phyloP scores from a whole-genome alignment of 2,329 filamentous ascomycete species.

The Fusarium piperis region DNA sequence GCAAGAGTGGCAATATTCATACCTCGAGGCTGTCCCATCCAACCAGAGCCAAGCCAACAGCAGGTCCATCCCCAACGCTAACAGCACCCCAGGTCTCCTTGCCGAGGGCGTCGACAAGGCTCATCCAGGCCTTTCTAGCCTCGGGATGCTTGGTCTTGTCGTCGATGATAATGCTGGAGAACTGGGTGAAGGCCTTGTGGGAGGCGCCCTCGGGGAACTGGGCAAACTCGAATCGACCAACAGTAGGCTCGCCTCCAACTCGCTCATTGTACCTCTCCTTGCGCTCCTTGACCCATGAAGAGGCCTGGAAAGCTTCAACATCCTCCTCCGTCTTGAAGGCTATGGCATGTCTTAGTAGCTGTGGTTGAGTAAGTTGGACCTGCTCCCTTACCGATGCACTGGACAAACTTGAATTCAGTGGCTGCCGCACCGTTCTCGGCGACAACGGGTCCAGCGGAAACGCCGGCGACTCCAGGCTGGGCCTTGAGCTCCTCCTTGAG shows the following conservation, averaged over 20 bases:
- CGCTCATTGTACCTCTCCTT: slow-evolving; percentile 2
- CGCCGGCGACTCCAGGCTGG: slow-evolving; percentile 15
- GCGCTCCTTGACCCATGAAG: slow-evolving; percentile 8
- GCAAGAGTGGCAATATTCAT: neutral
- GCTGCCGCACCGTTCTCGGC: slow-evolving; percentile 4
- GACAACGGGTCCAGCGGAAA: slow-evolving; percentile 5
- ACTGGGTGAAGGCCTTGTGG: slow-evolving; percentile 7
- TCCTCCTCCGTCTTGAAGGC: slow-evolving; percentile 21
- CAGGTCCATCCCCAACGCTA: slow-evolving; percentile 4
- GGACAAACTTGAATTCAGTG: slow-evolving; percentile 17
- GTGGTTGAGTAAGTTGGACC: neutral
- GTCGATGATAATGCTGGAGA: slow-evolving; percentile 9
- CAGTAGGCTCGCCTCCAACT: neutral
- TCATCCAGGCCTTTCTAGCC: slow-evolving; percentile 2
- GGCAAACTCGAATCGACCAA: slow-evolving; percentile 11
- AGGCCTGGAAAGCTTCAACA: neutral
- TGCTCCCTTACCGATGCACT: neutral
- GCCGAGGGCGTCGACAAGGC: neutral
- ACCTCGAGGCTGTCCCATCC: slow-evolving; percentile 23
- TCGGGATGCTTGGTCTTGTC: slow-evolving; percentile 3
- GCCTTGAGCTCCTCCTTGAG: slow-evolving; percentile 11
- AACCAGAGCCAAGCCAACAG: slow-evolving; percentile 6
- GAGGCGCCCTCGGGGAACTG: slow-evolving; percentile 1
- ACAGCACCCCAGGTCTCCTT: slow-evolving; percentile 15
- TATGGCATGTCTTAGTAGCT: neutral